These are phyloP conservation scores for Xylaria sp. DNA, from an alignment of 2,329 filamentous ascomycete species.

Conservation along the genomic window DNA sequence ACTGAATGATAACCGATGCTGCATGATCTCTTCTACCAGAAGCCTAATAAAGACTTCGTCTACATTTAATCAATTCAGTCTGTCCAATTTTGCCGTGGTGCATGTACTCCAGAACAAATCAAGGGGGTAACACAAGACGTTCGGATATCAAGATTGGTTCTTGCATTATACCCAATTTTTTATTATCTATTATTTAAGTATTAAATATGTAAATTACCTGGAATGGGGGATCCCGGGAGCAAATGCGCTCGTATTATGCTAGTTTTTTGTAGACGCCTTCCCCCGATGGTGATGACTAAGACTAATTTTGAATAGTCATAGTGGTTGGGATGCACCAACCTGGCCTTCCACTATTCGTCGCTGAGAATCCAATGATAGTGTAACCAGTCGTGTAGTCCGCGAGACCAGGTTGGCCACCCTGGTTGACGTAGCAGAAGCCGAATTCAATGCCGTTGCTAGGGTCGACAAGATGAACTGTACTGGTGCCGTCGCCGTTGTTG, in stretches of 20 bases:
- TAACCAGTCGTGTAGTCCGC: neutral
- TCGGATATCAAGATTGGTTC: too few species aligned
- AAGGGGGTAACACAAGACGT: too few species aligned
- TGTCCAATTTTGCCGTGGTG: too few species aligned
- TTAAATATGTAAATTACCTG: too few species aligned
- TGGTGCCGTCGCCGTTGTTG: neutral
- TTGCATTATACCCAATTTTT: neutral
- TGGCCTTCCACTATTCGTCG: neutral
- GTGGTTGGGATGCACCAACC: neutral
- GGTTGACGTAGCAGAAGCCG: neutral
- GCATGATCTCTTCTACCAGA: too few species aligned
- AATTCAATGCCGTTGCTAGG: neutral
- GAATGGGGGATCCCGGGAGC: too few species aligned
- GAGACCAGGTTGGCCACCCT: neutral
- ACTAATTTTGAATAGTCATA: neutral
- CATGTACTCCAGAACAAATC: too few species aligned
- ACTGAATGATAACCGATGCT: too few species aligned
- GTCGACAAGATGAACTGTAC: neutral
- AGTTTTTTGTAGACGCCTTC: neutral
- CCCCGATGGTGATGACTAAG: neutral
- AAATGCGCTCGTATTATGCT: neutral
- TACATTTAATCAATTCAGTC: too few species aligned
- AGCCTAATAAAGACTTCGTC: too few species aligned
- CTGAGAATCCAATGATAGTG: neutral
- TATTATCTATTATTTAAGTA: neutral